These are phyloP conservation scores for Candida bentonensis DNA, from an alignment of 805 yeast genomes.

Conservation along the genomic window DNA sequence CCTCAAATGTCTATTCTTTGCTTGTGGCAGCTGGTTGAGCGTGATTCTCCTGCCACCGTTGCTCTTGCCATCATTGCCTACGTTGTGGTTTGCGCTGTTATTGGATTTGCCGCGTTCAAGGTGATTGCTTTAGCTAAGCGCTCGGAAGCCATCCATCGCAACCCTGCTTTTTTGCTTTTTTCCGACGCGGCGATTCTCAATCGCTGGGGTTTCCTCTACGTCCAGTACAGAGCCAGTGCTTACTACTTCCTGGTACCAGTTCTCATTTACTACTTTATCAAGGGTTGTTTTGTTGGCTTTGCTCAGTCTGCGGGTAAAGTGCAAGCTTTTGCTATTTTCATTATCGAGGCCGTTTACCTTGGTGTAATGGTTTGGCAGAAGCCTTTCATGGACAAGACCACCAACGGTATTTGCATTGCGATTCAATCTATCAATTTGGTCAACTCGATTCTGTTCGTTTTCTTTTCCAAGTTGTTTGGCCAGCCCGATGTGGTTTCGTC, in stretches of 20 bases:
- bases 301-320: conserved; percentile 68
- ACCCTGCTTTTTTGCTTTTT: conserved; percentile 82
- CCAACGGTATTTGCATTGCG: conserved; percentile 84
- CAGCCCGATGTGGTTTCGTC: conserved; percentile 85
- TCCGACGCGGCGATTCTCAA: conserved; percentile 73
- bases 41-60: conserved; percentile 72
- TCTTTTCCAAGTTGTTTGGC: conserved; percentile 66
- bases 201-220: conserved; percentile 84
- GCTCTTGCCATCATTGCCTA: conserved; percentile 68
- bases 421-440: conserved; percentile 67
- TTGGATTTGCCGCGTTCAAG: conserved; percentile 58
- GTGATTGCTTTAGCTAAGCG: conserved; percentile 63
- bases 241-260: conserved; percentile 69
- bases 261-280: conserved; percentile 50
- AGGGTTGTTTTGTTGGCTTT: conserved; percentile 76
- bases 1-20: conserved; percentile 75
- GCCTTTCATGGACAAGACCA: conserved; percentile 90
- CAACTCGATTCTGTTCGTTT: conserved; percentile 76
- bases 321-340: conserved; percentile 67
- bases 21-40: conserved; percentile 77
- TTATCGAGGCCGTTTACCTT: conserved; percentile 59
- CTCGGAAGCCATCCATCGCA: conserved; percentile 60
- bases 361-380: conserved; percentile 51
- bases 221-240: conserved; percentile 76
- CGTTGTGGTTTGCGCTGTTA: conserved; percentile 38